Percentiles rank a stretch among this genome's conserved stretches.
Conservation (phyloP, 2,329 filamentous ascomycete genomes). For the Exophiala aquamarina region DNA sequence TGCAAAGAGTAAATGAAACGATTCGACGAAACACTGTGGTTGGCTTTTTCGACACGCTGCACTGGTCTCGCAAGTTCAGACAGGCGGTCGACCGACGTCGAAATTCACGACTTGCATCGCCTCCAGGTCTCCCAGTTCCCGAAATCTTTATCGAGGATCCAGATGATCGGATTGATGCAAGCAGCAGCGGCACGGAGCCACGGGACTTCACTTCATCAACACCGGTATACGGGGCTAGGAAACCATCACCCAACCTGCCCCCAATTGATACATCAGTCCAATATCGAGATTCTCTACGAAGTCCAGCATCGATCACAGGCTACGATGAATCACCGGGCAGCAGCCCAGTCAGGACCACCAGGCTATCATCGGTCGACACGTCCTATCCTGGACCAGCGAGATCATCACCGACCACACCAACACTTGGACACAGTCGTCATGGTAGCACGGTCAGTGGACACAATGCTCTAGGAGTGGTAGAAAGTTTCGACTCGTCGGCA, state of each 20-base stretch:
- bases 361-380: constrained; percentile 29
- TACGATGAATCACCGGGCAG: constrained; percentile 24
- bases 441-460: constrained; percentile 64
- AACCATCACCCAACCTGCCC: constrained; percentile 19
- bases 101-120: constrained; percentile 70
- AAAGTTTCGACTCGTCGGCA: constrained; percentile 82
- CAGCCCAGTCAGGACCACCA: constrained; percentile 23
- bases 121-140: constrained; percentile 80
- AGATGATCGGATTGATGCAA: constrained; percentile 40
- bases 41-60: constrained; percentile 91
- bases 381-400: constrained; percentile 34
- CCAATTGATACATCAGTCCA: constrained; percentile 28
- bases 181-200: constrained; percentile 20
- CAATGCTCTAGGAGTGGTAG: constrained; percentile 71
- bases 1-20: constrained; percentile 93
- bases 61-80: constrained; percentile 82
- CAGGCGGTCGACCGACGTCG: constrained; percentile 71
- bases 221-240: constrained; percentile 19
- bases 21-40: constrained; percentile 86
- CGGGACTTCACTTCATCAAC: constrained; percentile 27
- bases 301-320: constrained; percentile 25
- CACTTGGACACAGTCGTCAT: constrained; percentile 52
- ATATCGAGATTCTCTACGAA: constrained; percentile 21
- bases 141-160: constrained; percentile 89
- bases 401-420: constrained; percentile 33